Conservation (phyloP, 768 basidiomycete species). For the Hydnomerulius pinastri region DNA sequence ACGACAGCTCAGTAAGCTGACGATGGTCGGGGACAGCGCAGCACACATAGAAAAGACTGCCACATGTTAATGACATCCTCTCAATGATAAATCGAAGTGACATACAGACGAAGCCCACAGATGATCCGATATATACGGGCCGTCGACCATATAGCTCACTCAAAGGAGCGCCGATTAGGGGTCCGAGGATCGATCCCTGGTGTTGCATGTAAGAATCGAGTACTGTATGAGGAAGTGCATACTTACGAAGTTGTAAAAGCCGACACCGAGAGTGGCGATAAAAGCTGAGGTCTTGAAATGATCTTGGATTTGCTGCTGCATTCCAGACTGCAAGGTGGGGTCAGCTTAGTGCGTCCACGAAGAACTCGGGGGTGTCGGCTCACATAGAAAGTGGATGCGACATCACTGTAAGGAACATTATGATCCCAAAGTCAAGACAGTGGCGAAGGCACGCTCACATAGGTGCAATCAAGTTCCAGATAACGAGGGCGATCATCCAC, state of each 20-base stretch:
- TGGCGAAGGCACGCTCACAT: slow-evolving; percentile 17
- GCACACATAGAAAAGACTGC: slow-evolving; percentile 23
- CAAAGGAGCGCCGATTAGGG: slow-evolving; percentile 24
- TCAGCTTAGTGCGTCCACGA: neutral
- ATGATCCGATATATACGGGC: slow-evolving; percentile 20
- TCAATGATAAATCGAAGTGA: neutral
- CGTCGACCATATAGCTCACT: slow-evolving; percentile 28
- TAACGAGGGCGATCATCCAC: slow-evolving; percentile 28
- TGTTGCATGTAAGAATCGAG: neutral
- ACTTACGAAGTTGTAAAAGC: neutral
- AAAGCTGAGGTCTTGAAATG: slow-evolving; percentile 17
- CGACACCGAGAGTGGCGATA: neutral
- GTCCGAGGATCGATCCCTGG: slow-evolving; percentile 28
- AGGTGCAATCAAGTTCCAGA: slow-evolving; percentile 32
- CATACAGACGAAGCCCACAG: slow-evolving; percentile 20
- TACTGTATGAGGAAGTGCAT: neutral
- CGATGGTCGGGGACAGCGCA: slow-evolving; percentile 19
- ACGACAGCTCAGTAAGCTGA: slow-evolving; percentile 20
- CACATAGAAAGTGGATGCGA: slow-evolving; percentile 30
- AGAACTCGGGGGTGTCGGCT: slow-evolving; percentile 1
- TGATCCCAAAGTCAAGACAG: slow-evolving; percentile 8
- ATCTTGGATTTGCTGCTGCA: slow-evolving; percentile 29
- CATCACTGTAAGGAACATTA: slow-evolving; percentile 14
- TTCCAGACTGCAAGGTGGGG: slow-evolving; percentile 19
- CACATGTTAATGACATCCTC: neutral